These are phyloP conservation scores for Sugiyamaella sp. DNA, from an alignment of 1,139 yeast species.

Conservation along the genomic window DNA sequence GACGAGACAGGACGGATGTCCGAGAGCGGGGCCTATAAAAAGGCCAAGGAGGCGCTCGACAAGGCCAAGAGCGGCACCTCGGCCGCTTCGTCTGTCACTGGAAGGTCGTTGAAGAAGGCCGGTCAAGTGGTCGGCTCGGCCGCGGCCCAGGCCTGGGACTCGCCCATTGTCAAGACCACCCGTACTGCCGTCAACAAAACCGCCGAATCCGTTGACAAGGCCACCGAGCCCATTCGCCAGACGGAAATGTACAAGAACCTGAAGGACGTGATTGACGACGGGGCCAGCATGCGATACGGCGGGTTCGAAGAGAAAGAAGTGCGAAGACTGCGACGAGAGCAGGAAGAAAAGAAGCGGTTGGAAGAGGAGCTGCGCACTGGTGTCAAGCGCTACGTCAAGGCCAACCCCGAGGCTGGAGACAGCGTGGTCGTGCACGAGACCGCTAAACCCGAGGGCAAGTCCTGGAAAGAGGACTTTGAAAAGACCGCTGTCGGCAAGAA, in stretches of 20 bases:
- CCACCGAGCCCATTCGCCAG: slow-evolving; percentile 90
- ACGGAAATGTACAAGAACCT: slow-evolving; percentile 90
- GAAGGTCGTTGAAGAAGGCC: slow-evolving; percentile 81
- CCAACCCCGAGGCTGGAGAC: slow-evolving; percentile 85
- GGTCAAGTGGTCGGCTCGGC: slow-evolving; percentile 93
- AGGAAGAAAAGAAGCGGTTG: slow-evolving; percentile 40
- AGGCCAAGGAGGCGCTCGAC: slow-evolving; percentile 91
- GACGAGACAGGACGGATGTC: slow-evolving; percentile 96
- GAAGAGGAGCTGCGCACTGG: slow-evolving; percentile 68
- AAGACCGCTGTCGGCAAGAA: slow-evolving; percentile 72
- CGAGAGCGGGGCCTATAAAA: slow-evolving; percentile 90
- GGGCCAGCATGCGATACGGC: slow-evolving; percentile 85
- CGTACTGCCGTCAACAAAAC: slow-evolving; percentile 78
- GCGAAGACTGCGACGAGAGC: slow-evolving; percentile 67
- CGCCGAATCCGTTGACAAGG: slow-evolving; percentile 76
- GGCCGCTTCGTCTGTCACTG: slow-evolving; percentile 64
- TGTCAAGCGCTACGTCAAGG: slow-evolving; percentile 59
- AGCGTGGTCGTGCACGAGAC: slow-evolving; percentile 81
- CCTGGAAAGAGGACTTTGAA: slow-evolving; percentile 63
- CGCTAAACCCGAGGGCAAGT: slow-evolving; percentile 69
- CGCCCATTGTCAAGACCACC: slow-evolving; percentile 87
- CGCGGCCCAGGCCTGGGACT: slow-evolving; percentile 95
- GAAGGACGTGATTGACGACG: slow-evolving; percentile 88
- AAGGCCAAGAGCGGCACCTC: slow-evolving; percentile 58
- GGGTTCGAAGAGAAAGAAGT: slow-evolving; percentile 88